Percentiles rank a stretch among this genome's conserved stretches.
Conservation (phyloP, 73 alveolate genomes). For the Tetrahymena elliotti region DNA sequence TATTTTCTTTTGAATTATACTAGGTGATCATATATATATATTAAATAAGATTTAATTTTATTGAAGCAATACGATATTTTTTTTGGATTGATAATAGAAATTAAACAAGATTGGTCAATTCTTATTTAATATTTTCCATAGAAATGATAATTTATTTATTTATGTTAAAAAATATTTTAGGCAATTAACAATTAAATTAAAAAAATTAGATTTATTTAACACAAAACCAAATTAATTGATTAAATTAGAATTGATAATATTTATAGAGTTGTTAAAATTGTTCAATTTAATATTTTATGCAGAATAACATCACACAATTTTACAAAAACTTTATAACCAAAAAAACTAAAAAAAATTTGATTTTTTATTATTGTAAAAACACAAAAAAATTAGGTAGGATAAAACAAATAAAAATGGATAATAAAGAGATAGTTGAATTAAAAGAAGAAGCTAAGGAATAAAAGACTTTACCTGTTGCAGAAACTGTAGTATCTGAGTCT, state of each 20-base stretch:
- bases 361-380: not conserved
- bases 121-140: no score
- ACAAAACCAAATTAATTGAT: not conserved
- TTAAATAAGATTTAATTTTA: no score
- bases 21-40: no score
- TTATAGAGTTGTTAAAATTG: not conserved
- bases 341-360: not conserved
- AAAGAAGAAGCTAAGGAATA: not conserved
- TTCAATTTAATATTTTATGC: not conserved
- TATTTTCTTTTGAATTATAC: no score
- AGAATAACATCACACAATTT: not conserved
- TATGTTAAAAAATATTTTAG: no score
- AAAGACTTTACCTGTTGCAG: not conserved
- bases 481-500: not conserved
- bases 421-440: not conserved
- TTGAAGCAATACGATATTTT: no score
- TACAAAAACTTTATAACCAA: not conserved
- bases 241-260: no score
- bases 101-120: no score
- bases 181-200: no score
- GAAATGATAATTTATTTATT: no score
- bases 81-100: no score
- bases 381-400: not conserved
- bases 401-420: not conserved
- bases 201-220: not conserved